These are phyloP conservation scores for Primulina tabacum DNA, from an alignment of 257 asterid species.

Conservation along the genomic window DNA sequence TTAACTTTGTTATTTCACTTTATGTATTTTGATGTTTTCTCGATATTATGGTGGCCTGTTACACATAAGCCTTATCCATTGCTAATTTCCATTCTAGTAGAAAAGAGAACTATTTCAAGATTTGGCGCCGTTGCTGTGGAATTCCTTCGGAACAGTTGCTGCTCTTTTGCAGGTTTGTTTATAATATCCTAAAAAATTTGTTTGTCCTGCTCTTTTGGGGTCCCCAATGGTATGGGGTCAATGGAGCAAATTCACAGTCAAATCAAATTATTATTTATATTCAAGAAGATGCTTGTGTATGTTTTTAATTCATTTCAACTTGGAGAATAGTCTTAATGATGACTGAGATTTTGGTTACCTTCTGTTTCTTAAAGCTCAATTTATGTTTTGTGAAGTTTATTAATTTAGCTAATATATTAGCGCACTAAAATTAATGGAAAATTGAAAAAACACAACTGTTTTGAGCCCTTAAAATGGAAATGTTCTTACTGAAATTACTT, in stretches of 20 bases:
- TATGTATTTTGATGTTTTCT: not conserved
- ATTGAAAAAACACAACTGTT: not conserved
- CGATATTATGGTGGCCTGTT: no score
- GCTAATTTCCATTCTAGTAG: slow-evolving; percentile 40
- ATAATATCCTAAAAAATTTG: not conserved
- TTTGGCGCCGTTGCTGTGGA: slow-evolving; percentile 88
- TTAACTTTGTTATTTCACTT: not conserved
- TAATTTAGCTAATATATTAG: not conserved
- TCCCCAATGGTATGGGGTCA: not conserved
- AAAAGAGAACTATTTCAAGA: slow-evolving; percentile 88
- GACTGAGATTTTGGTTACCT: not conserved
- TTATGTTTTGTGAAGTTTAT: not conserved
- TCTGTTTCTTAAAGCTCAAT: not conserved
- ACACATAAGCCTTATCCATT: not conserved
- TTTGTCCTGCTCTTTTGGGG: not conserved
- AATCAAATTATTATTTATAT: no score
- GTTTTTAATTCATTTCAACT: not conserved
- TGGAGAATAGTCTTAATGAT: not conserved
- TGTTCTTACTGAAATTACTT: not conserved
- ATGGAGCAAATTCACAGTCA: not conserved
- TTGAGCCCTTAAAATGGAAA: not conserved
- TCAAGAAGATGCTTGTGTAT: not conserved
- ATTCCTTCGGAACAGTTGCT: slow-evolving; percentile 86
- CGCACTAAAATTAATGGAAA: not conserved
- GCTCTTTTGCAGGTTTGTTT: slow-evolving; percentile 86